A percentile compares a stretch with the other conserved stretches of the same genome.
Conservation (phyloP, 2,329 filamentous ascomycete species). For the Nemania bipapillata region DNA sequence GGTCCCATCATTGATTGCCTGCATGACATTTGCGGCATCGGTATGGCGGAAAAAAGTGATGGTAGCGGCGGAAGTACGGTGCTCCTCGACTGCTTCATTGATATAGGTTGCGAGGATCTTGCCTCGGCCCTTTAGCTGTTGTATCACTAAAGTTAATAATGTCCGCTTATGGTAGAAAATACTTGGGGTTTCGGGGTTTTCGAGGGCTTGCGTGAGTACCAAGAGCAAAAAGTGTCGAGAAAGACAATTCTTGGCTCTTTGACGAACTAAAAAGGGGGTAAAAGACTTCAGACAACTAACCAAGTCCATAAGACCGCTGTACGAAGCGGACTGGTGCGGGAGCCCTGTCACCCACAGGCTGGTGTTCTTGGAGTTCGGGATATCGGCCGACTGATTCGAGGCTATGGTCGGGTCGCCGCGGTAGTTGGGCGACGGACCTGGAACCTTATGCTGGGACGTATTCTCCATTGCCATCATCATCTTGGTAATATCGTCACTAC, state of each 20-base stretch:
- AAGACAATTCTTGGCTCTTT: too few relatives aligned
- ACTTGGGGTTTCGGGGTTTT: too few relatives aligned
- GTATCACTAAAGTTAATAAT: too few relatives aligned
- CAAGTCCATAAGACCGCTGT: conserved; percentile 15
- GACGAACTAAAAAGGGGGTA: too few relatives aligned
- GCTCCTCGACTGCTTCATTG: background rate
- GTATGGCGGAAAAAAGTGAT: conserved; percentile 29
- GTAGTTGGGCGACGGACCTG: conserved; percentile 22
- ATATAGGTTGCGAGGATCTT: conserved; percentile 21
- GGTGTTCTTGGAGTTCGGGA: conserved; percentile 27
- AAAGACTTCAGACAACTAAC: too few relatives aligned
- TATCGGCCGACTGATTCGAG: conserved; percentile 20
- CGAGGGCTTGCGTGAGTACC: too few relatives aligned
- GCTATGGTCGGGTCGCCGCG: conserved; percentile 20
- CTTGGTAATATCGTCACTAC: background rate
- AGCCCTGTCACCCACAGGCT: conserved; percentile 23
- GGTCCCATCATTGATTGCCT: conserved; percentile 13
- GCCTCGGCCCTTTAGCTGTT: conserved; percentile 23
- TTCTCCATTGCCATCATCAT: too few relatives aligned
- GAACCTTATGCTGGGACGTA: background rate
- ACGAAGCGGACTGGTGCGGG: background rate
- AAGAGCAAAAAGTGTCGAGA: too few relatives aligned
- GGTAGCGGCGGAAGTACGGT: conserved; percentile 2
- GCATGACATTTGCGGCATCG: conserved; percentile 18
- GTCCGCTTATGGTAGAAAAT: too few relatives aligned